Percentiles rank a stretch among this genome's conserved stretches.
These are phyloP conservation scores for Exophiala dermatitidis DNA, from an alignment of 2,329 filamentous ascomycete genomes.

Conservation along the genomic window DNA sequence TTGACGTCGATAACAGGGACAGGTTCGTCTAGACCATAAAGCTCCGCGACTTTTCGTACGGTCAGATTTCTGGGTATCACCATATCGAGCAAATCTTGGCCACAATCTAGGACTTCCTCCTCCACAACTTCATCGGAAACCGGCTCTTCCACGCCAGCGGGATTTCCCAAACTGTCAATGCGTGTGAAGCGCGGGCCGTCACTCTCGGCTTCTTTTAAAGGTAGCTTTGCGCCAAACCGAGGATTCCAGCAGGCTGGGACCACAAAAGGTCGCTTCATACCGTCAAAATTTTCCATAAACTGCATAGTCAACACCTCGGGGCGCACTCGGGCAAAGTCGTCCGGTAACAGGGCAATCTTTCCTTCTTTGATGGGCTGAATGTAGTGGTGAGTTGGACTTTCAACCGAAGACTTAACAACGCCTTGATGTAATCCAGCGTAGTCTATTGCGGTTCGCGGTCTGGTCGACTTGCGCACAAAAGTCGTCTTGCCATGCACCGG, in stretches of 20 bases:
- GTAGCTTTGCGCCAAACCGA: conserved; percentile 31
- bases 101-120: conserved; percentile 49
- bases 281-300: conserved; percentile 55
- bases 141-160: not conserved
- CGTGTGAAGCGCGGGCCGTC: not conserved
- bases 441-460: conserved; percentile 59
- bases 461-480: conserved; percentile 58
- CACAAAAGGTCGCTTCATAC: conserved; percentile 61
- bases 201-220: not conserved
- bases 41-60: conserved; percentile 55
- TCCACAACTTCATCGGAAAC: not conserved
- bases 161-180: conserved; percentile 7
- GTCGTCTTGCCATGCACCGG: conserved; percentile 57
- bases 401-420: conserved; percentile 57
- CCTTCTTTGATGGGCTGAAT: conserved; percentile 61
- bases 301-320: conserved; percentile 58
- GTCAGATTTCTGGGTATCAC: conserved; percentile 59
- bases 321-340: conserved; percentile 57
- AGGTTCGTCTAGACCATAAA: conserved; percentile 56
- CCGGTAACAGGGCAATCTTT: conserved; percentile 53
- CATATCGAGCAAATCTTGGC: conserved; percentile 61
- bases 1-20: conserved; percentile 62
- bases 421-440: conserved; percentile 62
- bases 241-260: conserved; percentile 57
- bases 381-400: conserved; percentile 60